These are phyloP conservation scores for Licmophora abbreviata DNA, from an alignment of 108 stramenopile species.

Conservation along the genomic window DNA sequence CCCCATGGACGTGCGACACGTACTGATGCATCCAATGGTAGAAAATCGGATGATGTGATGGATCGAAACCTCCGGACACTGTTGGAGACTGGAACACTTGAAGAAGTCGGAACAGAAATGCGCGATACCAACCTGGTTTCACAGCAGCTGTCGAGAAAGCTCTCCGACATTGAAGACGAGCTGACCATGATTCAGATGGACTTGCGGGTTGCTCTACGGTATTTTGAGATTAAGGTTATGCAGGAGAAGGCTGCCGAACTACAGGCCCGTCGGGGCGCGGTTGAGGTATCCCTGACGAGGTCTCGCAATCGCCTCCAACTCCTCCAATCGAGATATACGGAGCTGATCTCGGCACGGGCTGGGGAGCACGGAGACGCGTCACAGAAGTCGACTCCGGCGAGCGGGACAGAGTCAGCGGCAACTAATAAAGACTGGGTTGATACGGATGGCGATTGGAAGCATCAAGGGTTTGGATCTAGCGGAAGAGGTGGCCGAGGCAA, in stretches of 20 bases:
- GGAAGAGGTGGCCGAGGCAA: constrained; percentile 33
- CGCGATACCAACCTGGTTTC: constrained; percentile 70
- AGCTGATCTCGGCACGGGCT: constrained; percentile 40
- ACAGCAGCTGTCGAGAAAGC: constrained; percentile 34
- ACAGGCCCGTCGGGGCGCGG: constrained; percentile 59
- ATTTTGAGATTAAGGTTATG: constrained; percentile 52
- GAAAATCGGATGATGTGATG: too few relatives aligned
- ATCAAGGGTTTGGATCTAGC: neutral
- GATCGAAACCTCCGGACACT: constrained; percentile 26
- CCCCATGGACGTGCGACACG: too few relatives aligned
- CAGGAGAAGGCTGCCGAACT: constrained; percentile 59
- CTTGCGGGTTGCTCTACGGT: constrained; percentile 19
- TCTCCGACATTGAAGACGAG: constrained; percentile 42
- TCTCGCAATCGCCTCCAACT: constrained; percentile 51
- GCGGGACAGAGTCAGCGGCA: too few relatives aligned
- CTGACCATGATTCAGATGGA: constrained; percentile 42
- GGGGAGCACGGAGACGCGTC: too few relatives aligned
- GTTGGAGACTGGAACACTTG: constrained; percentile 43
- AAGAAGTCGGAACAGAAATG: constrained; percentile 71
- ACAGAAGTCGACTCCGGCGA: too few relatives aligned
- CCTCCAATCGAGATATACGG: constrained; percentile 72
- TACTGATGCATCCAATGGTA: too few relatives aligned
- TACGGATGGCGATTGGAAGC: neutral
- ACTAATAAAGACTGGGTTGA: too few relatives aligned
- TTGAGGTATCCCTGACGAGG: constrained; percentile 53